Base-by-base conservation (phyloP, 2,329 filamentous ascomycete genomes). In the Claviceps maximensis region DNA sequence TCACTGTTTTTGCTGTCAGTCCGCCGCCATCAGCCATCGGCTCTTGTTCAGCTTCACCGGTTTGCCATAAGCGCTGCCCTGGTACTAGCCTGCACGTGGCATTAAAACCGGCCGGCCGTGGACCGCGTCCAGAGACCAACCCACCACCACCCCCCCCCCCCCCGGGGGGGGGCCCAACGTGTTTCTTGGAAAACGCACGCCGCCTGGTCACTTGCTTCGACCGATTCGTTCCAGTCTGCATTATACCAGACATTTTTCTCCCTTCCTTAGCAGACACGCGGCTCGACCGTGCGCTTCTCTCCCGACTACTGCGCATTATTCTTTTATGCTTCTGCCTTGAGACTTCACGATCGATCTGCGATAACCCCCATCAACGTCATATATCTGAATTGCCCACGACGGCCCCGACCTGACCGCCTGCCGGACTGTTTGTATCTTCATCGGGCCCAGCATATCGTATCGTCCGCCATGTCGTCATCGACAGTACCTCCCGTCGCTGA, bases 381-480 rank as follows among this genome's bases (percentile, higher is more conserved):
- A 6, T 7, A 21, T 9, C 23, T n/a, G 15, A n/a, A 7, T 44
- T 44, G 42, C 21, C 29, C 42, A 40, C 33, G 10, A 9, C 40
- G 7, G 41, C 13, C 13, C 15, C n/a, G 46, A 19, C 19, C 15
- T 10, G 19, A 13, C 46, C 46, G 19, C 46, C 47, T 12, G n/a
- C 21, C 31, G 12, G 17, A n/a, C 36, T 12, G 29, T 38, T 1
- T 4, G 40, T n/a, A 52, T 23, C 31, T n/a, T 15, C 36, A n/a
- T n/a, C n/a, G n/a, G 25, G n/a, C 23, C 51, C 45, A n/a, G 44
- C 21, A 42, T n/a, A 53, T 52, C 21, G 19, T n/a, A 40, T 40
- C 52, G n/a, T n/a, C n/a, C 31, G 58, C 56, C 57, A 69, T 70
- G 69, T 65, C 70, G 65, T 67, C 69, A 60, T 66, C 69, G 58